phyloP scores from a whole-genome alignment of 192 early-diverging fungal species.

The Dissophora globulifera region DNA sequence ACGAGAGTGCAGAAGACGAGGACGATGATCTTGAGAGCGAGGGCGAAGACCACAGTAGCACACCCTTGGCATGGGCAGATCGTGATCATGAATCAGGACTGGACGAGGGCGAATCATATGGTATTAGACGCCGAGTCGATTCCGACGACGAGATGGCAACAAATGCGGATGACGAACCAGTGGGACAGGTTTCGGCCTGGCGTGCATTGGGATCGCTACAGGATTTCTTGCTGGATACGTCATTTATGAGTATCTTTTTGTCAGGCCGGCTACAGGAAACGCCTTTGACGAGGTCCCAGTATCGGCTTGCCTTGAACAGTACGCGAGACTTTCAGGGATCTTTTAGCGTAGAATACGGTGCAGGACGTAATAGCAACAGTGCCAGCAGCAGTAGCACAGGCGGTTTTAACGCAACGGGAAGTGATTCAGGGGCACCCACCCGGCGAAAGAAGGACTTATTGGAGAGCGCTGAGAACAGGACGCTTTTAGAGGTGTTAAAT shows the following conservation, averaged over 20 bases:
- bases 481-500: constrained; percentile 24
- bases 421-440: not conserved
- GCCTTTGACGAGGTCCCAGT: constrained; percentile 36
- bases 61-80: not conserved
- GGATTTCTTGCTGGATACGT: constrained; percentile 49
- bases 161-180: not conserved
- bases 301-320: constrained; percentile 11
- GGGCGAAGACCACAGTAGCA: too few relatives aligned
- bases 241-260: constrained; percentile 49
- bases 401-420: not conserved
- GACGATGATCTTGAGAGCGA: constrained; percentile 5
- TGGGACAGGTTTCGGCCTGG: constrained; percentile 9
- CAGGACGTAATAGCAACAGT: not conserved
- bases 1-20: constrained; percentile 12
- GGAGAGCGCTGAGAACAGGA: constrained; percentile 1
- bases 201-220: constrained; percentile 19
- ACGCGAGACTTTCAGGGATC: constrained; percentile 2
- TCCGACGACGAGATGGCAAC: not conserved
- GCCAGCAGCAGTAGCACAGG: not conserved
- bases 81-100: not conserved
- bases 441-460: not conserved
- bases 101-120: constrained; percentile 12
- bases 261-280: constrained; percentile 39
- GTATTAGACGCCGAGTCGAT: constrained; percentile 21
- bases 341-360: too few relatives aligned